These are phyloP conservation scores for Agaricus bisporus DNA, from an alignment of 768 basidiomycete species.

Conservation along the genomic window DNA sequence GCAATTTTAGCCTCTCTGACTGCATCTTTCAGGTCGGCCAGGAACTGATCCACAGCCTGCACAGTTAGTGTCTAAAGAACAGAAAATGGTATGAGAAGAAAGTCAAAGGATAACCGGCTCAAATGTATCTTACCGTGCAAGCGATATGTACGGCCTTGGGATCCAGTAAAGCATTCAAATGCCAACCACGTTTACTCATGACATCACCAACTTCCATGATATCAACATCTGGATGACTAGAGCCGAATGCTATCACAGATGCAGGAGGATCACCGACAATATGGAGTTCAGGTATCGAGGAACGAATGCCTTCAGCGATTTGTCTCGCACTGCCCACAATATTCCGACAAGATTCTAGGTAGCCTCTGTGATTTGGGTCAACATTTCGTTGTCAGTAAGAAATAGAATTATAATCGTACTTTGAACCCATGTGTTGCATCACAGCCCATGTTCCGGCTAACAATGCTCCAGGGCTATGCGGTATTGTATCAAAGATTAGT, in stretches of 20 bases:
- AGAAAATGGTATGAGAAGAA: not conserved
- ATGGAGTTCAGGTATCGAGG: constrained; percentile 76
- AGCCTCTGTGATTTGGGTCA: constrained; percentile 50
- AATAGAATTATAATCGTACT: constrained; percentile 42
- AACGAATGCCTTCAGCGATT: constrained; percentile 61
- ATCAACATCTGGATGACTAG: constrained; percentile 55
- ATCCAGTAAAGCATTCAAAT: constrained; percentile 75
- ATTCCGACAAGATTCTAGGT: constrained; percentile 74
- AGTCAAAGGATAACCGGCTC: not conserved
- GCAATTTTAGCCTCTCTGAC: constrained; percentile 63
- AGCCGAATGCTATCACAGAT: constrained; percentile 86
- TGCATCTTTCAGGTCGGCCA: constrained; percentile 77
- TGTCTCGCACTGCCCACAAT: constrained; percentile 73
- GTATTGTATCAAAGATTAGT: not conserved
- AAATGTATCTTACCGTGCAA: constrained; percentile 58
- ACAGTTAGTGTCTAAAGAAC: constrained; percentile 63
- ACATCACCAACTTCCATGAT: constrained; percentile 87
- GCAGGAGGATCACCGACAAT: constrained; percentile 86
- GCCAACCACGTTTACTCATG: constrained; percentile 87
- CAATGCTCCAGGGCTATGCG: constrained; percentile 74
- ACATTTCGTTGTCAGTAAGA: not conserved
- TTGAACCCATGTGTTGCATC: constrained; percentile 86
- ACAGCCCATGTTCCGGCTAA: constrained; percentile 97
- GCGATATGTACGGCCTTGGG: constrained; percentile 91
- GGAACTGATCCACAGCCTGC: constrained; percentile 64